Evolutionary conservation across 2,329 filamentous ascomycete species (phyloP).

Genomic region (Thielaviopsis populi): DNA sequence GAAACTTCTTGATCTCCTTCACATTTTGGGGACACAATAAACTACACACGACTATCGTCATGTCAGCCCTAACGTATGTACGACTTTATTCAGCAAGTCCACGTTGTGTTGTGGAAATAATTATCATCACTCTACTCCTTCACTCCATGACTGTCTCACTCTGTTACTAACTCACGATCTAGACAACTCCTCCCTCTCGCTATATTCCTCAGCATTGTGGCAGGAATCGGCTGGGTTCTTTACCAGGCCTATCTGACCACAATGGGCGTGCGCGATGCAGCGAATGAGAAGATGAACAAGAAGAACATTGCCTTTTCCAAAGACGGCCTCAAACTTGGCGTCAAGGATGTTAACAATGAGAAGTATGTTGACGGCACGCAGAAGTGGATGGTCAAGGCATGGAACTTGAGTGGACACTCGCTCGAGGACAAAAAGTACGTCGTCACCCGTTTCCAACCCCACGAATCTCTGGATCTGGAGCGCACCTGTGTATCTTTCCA

Average conservation of each 20-base stretch:
- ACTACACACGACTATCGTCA: neutral
- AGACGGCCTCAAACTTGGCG: slow-evolving; percentile 56
- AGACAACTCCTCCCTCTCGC: slow-evolving; percentile 52
- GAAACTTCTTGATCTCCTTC: neutral
- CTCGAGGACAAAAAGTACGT: slow-evolving; percentile 21
- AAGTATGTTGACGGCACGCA: slow-evolving; percentile 62
- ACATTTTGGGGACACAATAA: neutral
- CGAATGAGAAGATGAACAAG: slow-evolving; percentile 55
- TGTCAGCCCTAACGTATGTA: neutral
- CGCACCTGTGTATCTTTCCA: slow-evolving; percentile 18
- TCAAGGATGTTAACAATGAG: slow-evolving; percentile 54
- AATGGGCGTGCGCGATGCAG: slow-evolving; percentile 48
- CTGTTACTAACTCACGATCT: neutral
- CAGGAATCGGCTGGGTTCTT: slow-evolving; percentile 45
- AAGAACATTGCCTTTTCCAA: slow-evolving; percentile 64
- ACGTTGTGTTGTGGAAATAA: neutral
- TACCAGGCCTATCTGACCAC: slow-evolving; percentile 60
- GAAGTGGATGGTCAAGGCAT: slow-evolving; percentile 50
- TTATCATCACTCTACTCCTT: neutral
- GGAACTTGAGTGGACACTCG: slow-evolving; percentile 37
- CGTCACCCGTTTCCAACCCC: neutral
- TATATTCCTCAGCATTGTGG: slow-evolving; percentile 44
- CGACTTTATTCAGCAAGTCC: neutral
- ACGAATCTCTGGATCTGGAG: neutral
- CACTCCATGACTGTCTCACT: neutral